Conservation (phyloP, 2,329 filamentous ascomycete genomes). For the Talaromyces sp. region DNA sequence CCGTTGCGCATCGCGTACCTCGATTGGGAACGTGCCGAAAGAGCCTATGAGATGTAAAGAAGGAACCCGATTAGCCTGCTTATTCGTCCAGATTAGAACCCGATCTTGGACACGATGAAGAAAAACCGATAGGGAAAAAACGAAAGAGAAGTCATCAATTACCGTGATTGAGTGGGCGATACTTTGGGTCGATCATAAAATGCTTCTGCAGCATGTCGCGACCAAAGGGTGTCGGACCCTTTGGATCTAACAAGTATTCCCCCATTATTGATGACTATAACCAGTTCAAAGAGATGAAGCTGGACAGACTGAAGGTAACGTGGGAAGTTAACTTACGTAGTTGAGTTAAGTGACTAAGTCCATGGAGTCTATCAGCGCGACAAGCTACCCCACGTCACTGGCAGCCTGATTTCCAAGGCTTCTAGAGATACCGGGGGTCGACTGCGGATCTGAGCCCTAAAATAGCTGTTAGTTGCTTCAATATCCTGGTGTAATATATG, state of each 20-base stretch:
- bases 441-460: not conserved
- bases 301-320: too few relatives aligned
- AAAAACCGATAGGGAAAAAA: not conserved
- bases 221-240: conserved; percentile 45
- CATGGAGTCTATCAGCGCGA: not conserved
- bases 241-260: not conserved
- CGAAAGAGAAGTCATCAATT: conserved; percentile 22
- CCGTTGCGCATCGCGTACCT: conserved; percentile 58
- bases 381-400: not conserved
- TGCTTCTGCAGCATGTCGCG: conserved; percentile 53
- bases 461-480: not conserved
- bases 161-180: conserved; percentile 77
- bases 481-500: too few relatives aligned
- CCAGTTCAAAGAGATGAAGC: too few relatives aligned
- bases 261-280: not conserved
- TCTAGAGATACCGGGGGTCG: too few relatives aligned
- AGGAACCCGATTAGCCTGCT: not conserved
- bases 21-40: conserved; percentile 69
- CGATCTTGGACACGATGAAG: not conserved
- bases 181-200: conserved; percentile 67
- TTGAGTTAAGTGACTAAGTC: too few relatives aligned
- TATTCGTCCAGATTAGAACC: not conserved
- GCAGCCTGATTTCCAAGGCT: not conserved
- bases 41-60: conserved; percentile 48
- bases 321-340: too few relatives aligned